Conservation (phyloP, 176 grass and related monocot species). For the Oryza australiensis region DNA sequence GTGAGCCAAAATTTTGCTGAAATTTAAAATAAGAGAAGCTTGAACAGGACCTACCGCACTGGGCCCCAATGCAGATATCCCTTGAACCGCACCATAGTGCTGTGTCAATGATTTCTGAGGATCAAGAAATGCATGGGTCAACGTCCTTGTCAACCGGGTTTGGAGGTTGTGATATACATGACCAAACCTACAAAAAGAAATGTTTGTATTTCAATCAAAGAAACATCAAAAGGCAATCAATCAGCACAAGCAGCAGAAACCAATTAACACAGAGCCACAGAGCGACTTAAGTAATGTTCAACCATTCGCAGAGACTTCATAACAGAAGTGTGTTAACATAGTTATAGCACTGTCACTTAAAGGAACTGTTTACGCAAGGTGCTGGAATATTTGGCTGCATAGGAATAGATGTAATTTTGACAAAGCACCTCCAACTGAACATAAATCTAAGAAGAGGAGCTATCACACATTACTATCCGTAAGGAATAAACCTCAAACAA, state of each 20-base stretch:
- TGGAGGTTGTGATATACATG: slow-evolving; percentile 90
- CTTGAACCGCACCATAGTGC: slow-evolving; percentile 94
- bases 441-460: neutral
- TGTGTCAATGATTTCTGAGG: slow-evolving; percentile 87
- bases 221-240: neutral
- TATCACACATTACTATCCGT: neutral
- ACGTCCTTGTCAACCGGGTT: slow-evolving; percentile 66
- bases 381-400: neutral
- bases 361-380: neutral
- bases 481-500: neutral
- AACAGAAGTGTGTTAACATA: slow-evolving; percentile 9
- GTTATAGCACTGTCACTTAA: slow-evolving; percentile 1
- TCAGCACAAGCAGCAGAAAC: neutral
- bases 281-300: neutral
- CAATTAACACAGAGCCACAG: neutral
- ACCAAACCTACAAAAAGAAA: slow-evolving; percentile 59
- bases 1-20: neutral
- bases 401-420: neutral
- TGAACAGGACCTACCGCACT: slow-evolving; percentile 53
- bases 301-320: neutral
- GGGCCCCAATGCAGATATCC: slow-evolving; percentile 80
- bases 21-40: slow-evolving; percentile 21
- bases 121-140: slow-evolving; percentile 89
- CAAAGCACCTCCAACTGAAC: neutral
- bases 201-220: slow-evolving; percentile 8